These are phyloP conservation scores for Vairimorpha ceranae DNA, from an alignment of 371 early-diverging fungal genomes.

Conservation along the genomic window DNA sequence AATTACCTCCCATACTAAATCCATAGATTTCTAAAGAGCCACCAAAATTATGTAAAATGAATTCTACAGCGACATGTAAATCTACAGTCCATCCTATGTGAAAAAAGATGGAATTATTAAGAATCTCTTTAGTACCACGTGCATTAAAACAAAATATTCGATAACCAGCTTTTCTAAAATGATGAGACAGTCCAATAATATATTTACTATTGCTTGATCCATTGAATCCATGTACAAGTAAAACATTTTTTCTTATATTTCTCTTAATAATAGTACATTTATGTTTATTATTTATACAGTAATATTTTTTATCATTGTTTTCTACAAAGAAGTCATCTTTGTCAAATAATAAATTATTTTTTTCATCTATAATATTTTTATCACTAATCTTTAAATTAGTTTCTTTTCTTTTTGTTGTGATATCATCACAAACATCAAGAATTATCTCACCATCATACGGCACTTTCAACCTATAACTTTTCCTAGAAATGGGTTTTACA, in stretches of 20 bases:
- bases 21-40: constrained; percentile 57
- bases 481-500: neutral
- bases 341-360: no score
- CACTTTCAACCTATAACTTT: constrained; percentile 27
- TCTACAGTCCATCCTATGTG: constrained; percentile 62
- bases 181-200: constrained; percentile 44
- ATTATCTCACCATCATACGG: constrained; percentile 45
- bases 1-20: constrained; percentile 59
- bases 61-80: constrained; percentile 41
- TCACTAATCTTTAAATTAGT: no score
- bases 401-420: no score
- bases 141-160: constrained; percentile 58
- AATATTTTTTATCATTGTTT: no score
- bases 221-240: constrained; percentile 60
- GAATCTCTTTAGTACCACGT: constrained; percentile 43
- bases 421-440: constrained; percentile 42
- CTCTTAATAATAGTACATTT: no score
- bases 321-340: no score
- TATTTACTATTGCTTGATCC: constrained; percentile 53
- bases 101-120: constrained; percentile 49
- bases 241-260: constrained; percentile 44
- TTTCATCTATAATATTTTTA: no score
- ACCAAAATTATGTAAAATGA: constrained; percentile 51
- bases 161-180: constrained; percentile 43
- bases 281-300: no score